Percentiles rank a stretch among this genome's conserved stretches.
phyloP scores from a whole-genome alignment of 306 rosid species.

The Pterocarpus macrocarpus region DNA sequence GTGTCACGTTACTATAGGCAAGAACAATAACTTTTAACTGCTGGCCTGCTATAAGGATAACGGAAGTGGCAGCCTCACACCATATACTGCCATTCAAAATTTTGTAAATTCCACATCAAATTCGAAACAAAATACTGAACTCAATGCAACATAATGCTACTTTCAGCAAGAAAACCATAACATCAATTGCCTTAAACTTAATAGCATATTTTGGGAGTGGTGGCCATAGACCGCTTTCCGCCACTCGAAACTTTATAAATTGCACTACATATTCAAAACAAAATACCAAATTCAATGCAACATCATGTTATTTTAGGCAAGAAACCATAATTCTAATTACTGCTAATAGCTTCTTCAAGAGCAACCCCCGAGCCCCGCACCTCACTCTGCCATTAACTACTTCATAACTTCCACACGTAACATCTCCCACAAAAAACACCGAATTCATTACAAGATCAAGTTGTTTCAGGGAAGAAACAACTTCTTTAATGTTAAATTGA shows the following conservation, averaged over 20 bases:
- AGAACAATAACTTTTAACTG: neutral
- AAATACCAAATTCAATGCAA: constrained; percentile 17
- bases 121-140: too few species aligned
- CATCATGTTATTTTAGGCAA: neutral
- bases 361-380: neutral
- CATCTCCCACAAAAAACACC: too few species aligned
- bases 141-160: too few species aligned
- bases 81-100: too few species aligned
- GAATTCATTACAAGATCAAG: too few species aligned
- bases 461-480: too few species aligned
- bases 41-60: neutral
- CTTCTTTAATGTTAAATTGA: neutral
- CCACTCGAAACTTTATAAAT: neutral
- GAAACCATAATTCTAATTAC: neutral
- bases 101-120: too few species aligned
- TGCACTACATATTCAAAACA: neutral
- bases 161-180: too few species aligned
- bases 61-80: too few species aligned
- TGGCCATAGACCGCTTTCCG: neutral
- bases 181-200: neutral
- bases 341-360: too few species aligned
- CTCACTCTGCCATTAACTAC: neutral
- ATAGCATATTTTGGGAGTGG: neutral
- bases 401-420: too few species aligned
- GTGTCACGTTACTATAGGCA: constrained; percentile 6